Evolutionary conservation across 495 filamentous ascomycete genomes (phyloP).

Genomic region (Daldinia bambusicola): DNA sequence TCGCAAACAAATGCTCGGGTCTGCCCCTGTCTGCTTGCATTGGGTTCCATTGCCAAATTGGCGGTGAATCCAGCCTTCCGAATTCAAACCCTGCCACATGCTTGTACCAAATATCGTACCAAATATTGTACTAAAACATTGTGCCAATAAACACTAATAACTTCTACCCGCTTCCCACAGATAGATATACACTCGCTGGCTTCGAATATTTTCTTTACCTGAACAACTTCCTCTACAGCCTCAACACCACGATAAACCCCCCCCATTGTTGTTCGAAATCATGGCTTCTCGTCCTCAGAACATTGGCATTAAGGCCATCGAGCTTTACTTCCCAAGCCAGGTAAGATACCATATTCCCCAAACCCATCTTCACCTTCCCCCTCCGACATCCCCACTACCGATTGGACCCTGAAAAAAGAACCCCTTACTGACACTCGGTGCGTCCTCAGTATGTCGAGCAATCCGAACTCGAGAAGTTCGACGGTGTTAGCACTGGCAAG

Average conservation of each 20-base stretch:
- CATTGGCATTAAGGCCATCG: constrained; percentile 99
- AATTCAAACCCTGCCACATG: constrained; percentile 32
- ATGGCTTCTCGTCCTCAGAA: constrained; percentile 94
- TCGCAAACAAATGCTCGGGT: constrained; percentile 21
- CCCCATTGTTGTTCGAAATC: constrained; percentile 47
- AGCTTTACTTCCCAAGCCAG: constrained; percentile 97
- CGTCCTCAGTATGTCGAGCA: constrained; percentile 91
- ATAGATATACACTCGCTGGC: constrained; percentile 20
- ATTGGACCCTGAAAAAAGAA: constrained; percentile 11
- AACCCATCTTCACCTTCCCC: constrained; percentile 1
- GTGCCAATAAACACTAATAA: constrained; percentile 26
- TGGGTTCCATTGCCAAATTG: constrained; percentile 43
- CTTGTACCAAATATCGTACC: constrained; percentile 1
- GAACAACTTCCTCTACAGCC: constrained; percentile 42
- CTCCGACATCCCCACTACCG: constrained; percentile 18
- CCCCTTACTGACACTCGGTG: constrained; percentile 41
- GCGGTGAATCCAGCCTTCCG: constrained; percentile 38
- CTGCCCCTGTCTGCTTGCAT: constrained; percentile 30
- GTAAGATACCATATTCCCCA: constrained; percentile 60
- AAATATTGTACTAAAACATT: too few relatives aligned
- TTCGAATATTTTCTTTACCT: constrained; percentile 35
- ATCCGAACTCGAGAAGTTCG: constrained; percentile 94
- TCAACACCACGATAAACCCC: background rate
- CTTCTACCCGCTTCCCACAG: constrained; percentile 34
- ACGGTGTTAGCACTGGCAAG: constrained; percentile 93